phyloP scores from a whole-genome alignment of 192 early-diverging fungal genomes.

The Funneliformis mosseae region DNA sequence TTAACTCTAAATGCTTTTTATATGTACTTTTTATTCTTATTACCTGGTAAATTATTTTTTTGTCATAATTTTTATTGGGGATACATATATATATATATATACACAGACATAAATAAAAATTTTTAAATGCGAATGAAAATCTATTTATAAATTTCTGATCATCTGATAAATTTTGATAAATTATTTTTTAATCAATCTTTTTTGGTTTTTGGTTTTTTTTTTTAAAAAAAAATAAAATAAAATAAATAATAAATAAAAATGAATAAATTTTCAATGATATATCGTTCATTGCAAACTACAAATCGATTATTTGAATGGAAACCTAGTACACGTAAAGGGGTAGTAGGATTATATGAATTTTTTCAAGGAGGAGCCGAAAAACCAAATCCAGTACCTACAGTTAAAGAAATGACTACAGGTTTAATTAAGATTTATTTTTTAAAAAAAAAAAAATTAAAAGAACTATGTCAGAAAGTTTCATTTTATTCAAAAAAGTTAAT shows the following conservation, averaged over 20 bases:
- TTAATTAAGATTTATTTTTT: background rate
- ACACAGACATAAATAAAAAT: no score
- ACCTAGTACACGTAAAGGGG: background rate
- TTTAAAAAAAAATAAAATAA: background rate
- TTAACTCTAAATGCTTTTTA: no score
- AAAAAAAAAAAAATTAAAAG: background rate
- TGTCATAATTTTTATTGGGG: no score
- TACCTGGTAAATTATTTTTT: no score
- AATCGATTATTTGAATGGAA: background rate
- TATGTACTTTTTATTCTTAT: no score
- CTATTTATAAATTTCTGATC: no score
- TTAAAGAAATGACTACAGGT: constrained; percentile 5
- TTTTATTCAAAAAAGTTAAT: background rate
- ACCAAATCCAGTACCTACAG: background rate
- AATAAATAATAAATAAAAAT: background rate
- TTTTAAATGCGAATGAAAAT: no score
- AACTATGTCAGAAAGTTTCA: background rate
- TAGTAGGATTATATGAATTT: constrained; percentile 23
- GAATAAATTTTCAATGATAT: background rate
- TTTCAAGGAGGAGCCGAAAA: constrained; percentile 4
- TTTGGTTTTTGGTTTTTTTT: background rate
- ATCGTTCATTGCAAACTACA: background rate
- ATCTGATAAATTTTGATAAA: background rate
- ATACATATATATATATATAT: no score
- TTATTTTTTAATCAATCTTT: background rate